Base-by-base conservation (phyloP, 2,329 filamentous ascomycete species). In the Fusarium nurragi region DNA sequence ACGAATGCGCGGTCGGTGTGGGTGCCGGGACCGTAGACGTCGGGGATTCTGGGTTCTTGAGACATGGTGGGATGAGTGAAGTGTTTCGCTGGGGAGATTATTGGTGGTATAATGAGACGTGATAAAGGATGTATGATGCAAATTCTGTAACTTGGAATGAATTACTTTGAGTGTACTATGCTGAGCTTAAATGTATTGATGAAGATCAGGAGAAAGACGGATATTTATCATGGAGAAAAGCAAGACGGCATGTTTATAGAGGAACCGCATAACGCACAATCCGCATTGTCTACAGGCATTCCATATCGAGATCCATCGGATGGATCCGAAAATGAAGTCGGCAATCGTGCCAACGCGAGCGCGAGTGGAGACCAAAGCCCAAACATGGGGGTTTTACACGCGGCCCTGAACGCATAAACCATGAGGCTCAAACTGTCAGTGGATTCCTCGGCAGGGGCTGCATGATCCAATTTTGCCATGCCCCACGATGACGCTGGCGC, bases 21-120 rank as follows among this genome's bases (percentile, higher is more conserved):
- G 5, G 57, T 60, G 13, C 41, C 57, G 1, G 57, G 56, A 3
- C 57, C 48, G n/a, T 60, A 60, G 5, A 55, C 4, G 4, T 61
- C 48, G 2, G 38, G 54, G 3, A 48, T 49, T 45, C 45, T 52
- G 6, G 53, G 44, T 22, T 60, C 48, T 14, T 52, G 60, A 4
- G 60, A 22, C 60, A 65, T 64, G 2, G 4, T 13, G 23, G 9
- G 14, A 8, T n/a, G 11, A 14, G 19, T 21, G 11, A 4, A 4
- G 5, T 6, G 21, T 13, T 21, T 22, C 3, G 18, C 19, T 21
- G n/a, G 34, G 12, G 11, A 36, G 21, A 36, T 5, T 4, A 14
- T 28, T 3, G n/a, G 6, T 26, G 14, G 21, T 10, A 12, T 5
- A n/a, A 16, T 8, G 7, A 26, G 7, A 11, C 25, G 9, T 26